These are phyloP conservation scores for Kalaharituber pfeilii DNA, from an alignment of 2,329 filamentous ascomycete genomes.

Conservation along the genomic window DNA sequence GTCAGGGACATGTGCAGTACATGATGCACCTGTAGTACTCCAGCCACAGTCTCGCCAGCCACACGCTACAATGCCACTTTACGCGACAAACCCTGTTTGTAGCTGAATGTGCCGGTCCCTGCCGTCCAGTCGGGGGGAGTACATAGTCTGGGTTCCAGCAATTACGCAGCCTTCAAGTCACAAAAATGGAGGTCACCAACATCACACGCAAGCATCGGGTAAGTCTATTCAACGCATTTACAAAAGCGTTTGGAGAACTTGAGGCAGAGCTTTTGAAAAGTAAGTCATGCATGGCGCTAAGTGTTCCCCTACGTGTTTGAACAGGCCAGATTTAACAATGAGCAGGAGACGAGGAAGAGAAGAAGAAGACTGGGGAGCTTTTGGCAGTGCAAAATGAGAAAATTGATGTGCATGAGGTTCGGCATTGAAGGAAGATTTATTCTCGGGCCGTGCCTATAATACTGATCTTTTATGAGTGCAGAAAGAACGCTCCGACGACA, in stretches of 20 bases:
- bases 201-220: background rate
- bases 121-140: too few relatives aligned
- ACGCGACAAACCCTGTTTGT: too few relatives aligned
- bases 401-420: background rate
- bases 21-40: background rate
- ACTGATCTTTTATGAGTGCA: too few relatives aligned
- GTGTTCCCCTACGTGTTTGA: too few relatives aligned
- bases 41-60: background rate
- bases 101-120: too few relatives aligned
- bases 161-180: background rate
- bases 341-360: background rate
- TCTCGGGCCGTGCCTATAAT: too few relatives aligned
- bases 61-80: too few relatives aligned
- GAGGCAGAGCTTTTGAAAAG: background rate
- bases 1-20: background rate
- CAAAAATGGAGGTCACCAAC: background rate
- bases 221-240: background rate
- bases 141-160: background rate
- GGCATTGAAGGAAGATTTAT: too few relatives aligned
- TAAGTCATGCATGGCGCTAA: background rate
- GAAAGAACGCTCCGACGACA: too few relatives aligned
- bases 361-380: background rate
- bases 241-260: background rate
- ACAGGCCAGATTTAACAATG: too few relatives aligned
- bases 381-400: background rate